Conservation (phyloP, 257 asterid species). For the Capsicum baccatum region DNA sequence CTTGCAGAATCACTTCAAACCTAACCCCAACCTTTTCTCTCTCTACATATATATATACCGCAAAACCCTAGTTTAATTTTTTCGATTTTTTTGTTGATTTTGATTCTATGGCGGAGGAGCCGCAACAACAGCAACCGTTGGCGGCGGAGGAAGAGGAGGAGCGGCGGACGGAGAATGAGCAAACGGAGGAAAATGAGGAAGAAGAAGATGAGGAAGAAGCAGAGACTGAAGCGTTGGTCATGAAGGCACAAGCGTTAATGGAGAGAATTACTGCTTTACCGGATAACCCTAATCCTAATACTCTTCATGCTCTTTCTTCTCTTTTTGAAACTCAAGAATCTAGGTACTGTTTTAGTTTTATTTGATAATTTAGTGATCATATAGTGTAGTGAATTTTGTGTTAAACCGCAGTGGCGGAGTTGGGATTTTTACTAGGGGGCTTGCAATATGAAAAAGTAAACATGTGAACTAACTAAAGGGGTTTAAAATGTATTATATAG, state of each 20-base stretch:
- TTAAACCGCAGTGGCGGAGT: too few species aligned
- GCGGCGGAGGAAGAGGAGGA: conserved; percentile 27
- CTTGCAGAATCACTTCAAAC: background rate
- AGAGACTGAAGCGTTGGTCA: conserved; percentile 63
- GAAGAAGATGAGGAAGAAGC: conserved; percentile 52
- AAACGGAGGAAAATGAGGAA: background rate
- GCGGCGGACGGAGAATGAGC: conserved; percentile 30
- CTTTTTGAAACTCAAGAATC: conserved; percentile 81
- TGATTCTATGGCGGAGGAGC: background rate
- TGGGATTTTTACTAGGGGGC: too few species aligned
- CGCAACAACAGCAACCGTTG: conserved; percentile 25
- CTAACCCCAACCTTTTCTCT: background rate
- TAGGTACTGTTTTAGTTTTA: conserved; percentile 51
- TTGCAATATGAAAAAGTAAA: too few species aligned
- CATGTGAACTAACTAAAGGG: too few species aligned
- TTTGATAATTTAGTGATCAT: background rate
- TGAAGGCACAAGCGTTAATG: conserved; percentile 71
- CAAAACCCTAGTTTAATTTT: background rate
- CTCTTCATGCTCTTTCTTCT: conserved; percentile 84
- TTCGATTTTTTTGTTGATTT: conserved; percentile 13
- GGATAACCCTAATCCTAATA: conserved; percentile 83
- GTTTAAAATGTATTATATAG: too few species aligned
- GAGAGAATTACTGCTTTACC: conserved; percentile 74
- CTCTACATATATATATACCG: background rate
- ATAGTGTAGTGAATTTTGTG: background rate